phyloP scores from a whole-genome alignment of 2,329 filamentous ascomycete species.

The Cordyceps militaris region DNA sequence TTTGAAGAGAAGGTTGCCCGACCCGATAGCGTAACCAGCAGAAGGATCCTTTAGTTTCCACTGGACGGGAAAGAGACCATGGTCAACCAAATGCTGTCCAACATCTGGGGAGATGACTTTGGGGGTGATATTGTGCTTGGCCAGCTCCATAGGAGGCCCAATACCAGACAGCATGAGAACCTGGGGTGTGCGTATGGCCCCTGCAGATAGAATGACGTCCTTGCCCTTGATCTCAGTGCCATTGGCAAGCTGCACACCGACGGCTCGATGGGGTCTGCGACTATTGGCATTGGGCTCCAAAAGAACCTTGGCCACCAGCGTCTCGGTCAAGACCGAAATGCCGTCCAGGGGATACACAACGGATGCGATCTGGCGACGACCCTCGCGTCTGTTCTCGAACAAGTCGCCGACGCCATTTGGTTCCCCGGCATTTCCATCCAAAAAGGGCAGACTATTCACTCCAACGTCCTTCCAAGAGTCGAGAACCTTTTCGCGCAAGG shows the following conservation, averaged over 20 bases:
- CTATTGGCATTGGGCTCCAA: conserved; percentile 4
- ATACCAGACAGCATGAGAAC: conserved; percentile 45
- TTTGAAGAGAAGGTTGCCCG: conserved; percentile 28
- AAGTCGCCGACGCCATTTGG: conserved; percentile 26
- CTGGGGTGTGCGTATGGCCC: conserved; percentile 43
- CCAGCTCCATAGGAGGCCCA: conserved; percentile 32
- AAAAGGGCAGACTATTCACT: conserved; percentile 18
- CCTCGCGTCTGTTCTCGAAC: conserved; percentile 20
- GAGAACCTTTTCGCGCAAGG: conserved; percentile 28
- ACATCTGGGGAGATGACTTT: conserved; percentile 41
- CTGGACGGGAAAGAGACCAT: conserved; percentile 22
- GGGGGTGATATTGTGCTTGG: conserved; percentile 33
- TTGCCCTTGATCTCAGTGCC: conserved; percentile 23
- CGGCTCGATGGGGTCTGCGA: conserved; percentile 9
- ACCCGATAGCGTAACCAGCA: conserved; percentile 26
- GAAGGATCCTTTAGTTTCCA: conserved; percentile 27
- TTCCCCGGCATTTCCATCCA: conserved; percentile 21
- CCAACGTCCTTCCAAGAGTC: conserved; percentile 34
- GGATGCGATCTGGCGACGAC: conserved; percentile 18
- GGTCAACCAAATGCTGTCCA: conserved; percentile 34
- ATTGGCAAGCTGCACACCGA: conserved; percentile 19
- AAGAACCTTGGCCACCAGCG: conserved; percentile 19
- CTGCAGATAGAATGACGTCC: conserved; percentile 41
- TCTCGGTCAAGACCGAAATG: conserved; percentile 21
- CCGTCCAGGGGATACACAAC: conserved; percentile 19